Evolutionary conservation across 2,329 filamentous ascomycete species (phyloP), one percentile per base, ranked within the genome.

Genomic region (Botryotinia narcissicola): DNA sequence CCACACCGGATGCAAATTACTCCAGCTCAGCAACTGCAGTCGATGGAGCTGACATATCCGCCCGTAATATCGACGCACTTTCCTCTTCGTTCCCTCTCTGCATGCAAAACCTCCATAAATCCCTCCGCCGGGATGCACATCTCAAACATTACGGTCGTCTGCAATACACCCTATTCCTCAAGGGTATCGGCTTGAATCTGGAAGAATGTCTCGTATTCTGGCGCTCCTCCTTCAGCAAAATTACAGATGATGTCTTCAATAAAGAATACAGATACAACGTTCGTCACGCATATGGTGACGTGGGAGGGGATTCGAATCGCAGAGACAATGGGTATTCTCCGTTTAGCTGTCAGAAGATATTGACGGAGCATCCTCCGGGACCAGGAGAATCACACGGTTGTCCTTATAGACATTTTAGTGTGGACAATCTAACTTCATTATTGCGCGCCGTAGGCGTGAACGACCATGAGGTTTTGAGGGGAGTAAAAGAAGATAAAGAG

Each of bases 201-300:
- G 94, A 98, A 80, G 95, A 99, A 82, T 94, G 90, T 78, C 87
- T 99, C 37, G 78, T 94, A 20, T 99, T 99, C 85, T 99, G 96
- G 96, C 91, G 96, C 18, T 88, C 90, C 75, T 86, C 88, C 42
- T 98, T 99, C 87, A 90, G 90, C 81, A 92, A 94, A 77, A 90
- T 97, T 76, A 95, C 93, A 0, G 96, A 98, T 80, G 95, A 98
- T 79, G 91, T 91, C 51, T 99, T 98, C 87, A 97, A 97, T 83
- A 98, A 98, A 81, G 94, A 98, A 81, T 98, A 99, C 84, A 89
- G 93, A 62, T 99, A 99, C 87, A 98, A 99, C 81, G 89, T 98
- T 73, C 92, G 95, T n/a, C 95, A 99, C 86, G 83, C 87, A 0
- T 99, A 98, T 82, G 96, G 96, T 77, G 95, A 98, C 79, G 96